Conservation (phyloP, 805 yeast species). For the Barnettozyma botsteinii region DNA sequence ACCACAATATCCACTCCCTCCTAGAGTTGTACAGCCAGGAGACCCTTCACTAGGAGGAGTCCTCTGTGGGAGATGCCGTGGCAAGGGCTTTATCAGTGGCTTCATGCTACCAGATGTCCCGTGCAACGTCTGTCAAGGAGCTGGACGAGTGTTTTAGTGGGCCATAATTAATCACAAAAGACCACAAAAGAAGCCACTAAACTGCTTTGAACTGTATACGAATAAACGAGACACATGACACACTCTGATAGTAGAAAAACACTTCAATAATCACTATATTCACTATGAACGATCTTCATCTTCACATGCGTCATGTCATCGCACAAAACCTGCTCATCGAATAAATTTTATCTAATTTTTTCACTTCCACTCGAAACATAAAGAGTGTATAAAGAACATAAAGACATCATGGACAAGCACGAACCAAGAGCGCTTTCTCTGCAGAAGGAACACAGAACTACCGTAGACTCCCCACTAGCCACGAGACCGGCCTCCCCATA, state of each 20-base stretch:
- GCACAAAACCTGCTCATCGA: background rate
- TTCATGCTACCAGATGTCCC: conserved; percentile 3
- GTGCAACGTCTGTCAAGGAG: conserved; percentile 8
- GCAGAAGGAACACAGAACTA: background rate
- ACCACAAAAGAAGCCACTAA: too few relatives aligned
- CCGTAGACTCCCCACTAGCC: conserved; percentile 50
- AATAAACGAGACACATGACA: too few relatives aligned
- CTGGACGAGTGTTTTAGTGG: conserved; percentile 7
- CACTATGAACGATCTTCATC: too few relatives aligned
- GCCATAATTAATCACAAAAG: too few relatives aligned
- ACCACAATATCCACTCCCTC: conserved; percentile 2
- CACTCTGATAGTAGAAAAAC: too few relatives aligned
- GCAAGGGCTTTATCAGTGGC: conserved; percentile 11
- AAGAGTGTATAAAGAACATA: too few relatives aligned
- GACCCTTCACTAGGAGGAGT: conserved; percentile 74
- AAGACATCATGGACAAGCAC: background rate
- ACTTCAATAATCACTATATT: too few relatives aligned
- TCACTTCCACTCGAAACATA: too few relatives aligned
- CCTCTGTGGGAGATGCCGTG: conserved; percentile 53
- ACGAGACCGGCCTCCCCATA: conserved; percentile 80
- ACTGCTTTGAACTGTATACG: too few relatives aligned
- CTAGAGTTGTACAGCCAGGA: conserved; percentile 58
- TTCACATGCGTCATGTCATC: too few relatives aligned
- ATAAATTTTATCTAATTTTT: background rate
- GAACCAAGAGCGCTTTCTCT: conserved; percentile 1